phyloP scores from a whole-genome alignment of 176 grass and related monocot species.

The Carex scoparia region DNA sequence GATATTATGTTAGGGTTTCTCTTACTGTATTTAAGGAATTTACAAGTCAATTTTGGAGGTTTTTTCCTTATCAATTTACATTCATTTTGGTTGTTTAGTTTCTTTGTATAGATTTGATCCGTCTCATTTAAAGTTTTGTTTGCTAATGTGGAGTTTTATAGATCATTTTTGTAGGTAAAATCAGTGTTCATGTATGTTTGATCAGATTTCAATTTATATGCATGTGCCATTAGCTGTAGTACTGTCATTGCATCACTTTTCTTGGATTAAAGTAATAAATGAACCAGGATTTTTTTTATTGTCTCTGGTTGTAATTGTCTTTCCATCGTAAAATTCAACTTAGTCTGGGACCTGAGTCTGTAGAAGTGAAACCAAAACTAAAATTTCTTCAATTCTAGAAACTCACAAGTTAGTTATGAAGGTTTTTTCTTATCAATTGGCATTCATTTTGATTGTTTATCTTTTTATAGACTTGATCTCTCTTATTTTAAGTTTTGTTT shows the following conservation, averaged over 20 bases:
- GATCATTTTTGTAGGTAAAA: neutral
- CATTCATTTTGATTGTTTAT: neutral
- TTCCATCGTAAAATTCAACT: neutral
- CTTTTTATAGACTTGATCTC: neutral
- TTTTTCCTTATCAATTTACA: neutral
- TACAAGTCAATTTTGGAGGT: neutral
- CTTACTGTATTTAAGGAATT: neutral
- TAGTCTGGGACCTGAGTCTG: too few relatives aligned
- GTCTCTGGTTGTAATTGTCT: neutral
- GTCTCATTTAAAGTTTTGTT: neutral
- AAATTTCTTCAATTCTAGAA: neutral
- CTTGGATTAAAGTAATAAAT: neutral
- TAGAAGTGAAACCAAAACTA: neutral
- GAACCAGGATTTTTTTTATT: neutral
- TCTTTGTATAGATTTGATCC: neutral
- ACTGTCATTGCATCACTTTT: neutral
- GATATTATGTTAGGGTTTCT: neutral
- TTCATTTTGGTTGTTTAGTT: neutral
- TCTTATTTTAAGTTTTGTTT: neutral
- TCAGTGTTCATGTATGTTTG: neutral
- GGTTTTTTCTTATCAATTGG: too few relatives aligned
- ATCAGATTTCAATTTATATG: neutral
- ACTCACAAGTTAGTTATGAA: too few relatives aligned
- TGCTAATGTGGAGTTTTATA: neutral
- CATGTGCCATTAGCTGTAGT: neutral